phyloP scores from a whole-genome alignment of 768 basidiomycete species.

The Termitomyces sp. region DNA sequence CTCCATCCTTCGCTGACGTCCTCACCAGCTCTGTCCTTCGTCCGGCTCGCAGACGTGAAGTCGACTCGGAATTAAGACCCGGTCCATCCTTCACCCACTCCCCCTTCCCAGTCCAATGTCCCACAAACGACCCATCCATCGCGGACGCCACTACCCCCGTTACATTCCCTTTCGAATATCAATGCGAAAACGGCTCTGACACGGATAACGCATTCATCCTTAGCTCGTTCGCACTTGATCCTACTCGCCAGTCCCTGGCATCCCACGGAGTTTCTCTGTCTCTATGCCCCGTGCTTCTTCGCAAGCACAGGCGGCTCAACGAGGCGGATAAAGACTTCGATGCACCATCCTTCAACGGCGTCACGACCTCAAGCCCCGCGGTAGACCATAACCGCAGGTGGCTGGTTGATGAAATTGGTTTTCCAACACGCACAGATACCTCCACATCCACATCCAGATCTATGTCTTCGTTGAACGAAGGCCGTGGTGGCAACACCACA shows the following conservation, averaged over 20 bases:
- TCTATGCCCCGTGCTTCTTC: not conserved
- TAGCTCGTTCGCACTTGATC: not conserved
- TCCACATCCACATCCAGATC: not conserved
- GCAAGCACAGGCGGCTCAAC: not conserved
- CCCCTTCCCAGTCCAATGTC: too few relatives aligned
- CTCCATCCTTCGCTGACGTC: not conserved
- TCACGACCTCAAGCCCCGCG: not conserved
- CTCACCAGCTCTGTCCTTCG: not conserved
- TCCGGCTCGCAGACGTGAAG: not conserved
- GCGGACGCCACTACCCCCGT: not conserved
- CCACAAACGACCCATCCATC: not conserved
- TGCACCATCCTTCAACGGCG: not conserved
- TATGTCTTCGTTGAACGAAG: not conserved
- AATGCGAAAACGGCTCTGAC: not conserved
- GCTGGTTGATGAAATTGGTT: not conserved
- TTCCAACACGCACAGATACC: not conserved
- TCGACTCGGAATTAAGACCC: not conserved
- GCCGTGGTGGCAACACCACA: not conserved
- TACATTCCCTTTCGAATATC: not conserved
- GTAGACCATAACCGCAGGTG: not conserved
- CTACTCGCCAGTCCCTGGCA: not conserved
- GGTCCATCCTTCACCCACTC: not conserved
- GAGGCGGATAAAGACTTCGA: not conserved
- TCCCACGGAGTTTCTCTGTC: not conserved
- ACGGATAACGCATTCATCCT: not conserved